Evolutionary conservation across 805 yeast genomes (phyloP), one percentile per base, ranked within the genome.

Genomic region (Hanseniaspora taiwanica): DNA sequence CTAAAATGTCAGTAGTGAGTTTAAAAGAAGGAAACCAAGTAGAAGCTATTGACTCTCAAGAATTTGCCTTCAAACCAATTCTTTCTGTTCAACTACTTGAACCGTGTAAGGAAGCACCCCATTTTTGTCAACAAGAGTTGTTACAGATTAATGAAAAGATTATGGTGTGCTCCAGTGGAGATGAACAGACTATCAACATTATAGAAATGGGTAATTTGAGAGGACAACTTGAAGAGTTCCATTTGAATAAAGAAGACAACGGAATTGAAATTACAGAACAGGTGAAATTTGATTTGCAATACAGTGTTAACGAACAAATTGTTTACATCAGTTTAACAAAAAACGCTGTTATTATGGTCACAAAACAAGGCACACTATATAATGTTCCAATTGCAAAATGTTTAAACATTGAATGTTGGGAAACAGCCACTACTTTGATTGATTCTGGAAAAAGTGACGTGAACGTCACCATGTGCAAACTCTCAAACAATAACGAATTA

Each of bases 21-120:
- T 42, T 54, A 20, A 14, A 35, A 12, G 16, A 51, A 16, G 50
- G 45, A 5, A 50, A 47, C 21, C 59, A 55, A 37, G 39, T 54
- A 27, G 45, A 44, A 7, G 53, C 58, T 2, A 33, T 40, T 21
- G 54, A 47, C 5, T 54, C 69, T 4, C 69, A 66, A 43, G 69
- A 66, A 46, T 59, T 65, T 43, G 74, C 74, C 5, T 70, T 68
- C 56, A 66, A 60, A 44, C 49, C 58, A 25, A 32, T 64, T 8
- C 17, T 10, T 23, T 33, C 21, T 3, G 4, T 20, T 19, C 21
- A 33, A 17, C 21, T 19, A 13, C 36, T 33, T 12, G 19, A 33
- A 20, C 23, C 24, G 3, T 18, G 10, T 12, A 13, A 20, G 21
- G 19, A 33, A 17, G 17, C 19, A 10, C 36, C 36, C n/a, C n/a